Evolutionary conservation across 176 grass and related monocot genomes (phyloP), one percentile per base, ranked within the genome.

Genomic region (Typha latifolia): DNA sequence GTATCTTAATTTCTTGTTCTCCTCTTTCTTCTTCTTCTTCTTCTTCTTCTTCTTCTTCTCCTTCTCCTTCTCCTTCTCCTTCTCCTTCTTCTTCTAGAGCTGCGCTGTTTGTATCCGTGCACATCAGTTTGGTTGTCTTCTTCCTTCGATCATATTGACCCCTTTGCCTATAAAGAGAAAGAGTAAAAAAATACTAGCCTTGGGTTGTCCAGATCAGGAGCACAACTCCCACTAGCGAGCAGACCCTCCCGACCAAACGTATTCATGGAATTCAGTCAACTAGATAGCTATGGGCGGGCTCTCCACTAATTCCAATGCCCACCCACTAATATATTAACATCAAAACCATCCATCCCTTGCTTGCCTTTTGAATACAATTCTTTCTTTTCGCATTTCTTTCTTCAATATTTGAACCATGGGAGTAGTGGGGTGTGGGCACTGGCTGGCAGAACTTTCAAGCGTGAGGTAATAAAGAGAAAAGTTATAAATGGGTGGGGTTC

Each of bases 51-150:
- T 5, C 53, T 59, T 11, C 53, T 22, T 11, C 53, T 59, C 4
- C 53, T 55, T 18, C 51, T 59, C 2, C 37, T 43, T 10, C 37
- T 43, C 2, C 37, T 43, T 43, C 18, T 18, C 3, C 20, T 59
- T 7, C 53, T 59, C 11, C 53, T 22, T 2, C 53, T 59, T 21
- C 53, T 59, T 59, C 53, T 59, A 59, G 53, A 59, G 53, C 53
- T 59, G 16, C n/a, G 18, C 53, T 59, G 16, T 59, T 14, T 59
- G 18, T 59, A 59, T 59, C 16, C 10, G 53, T 59, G 53, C 53
- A 59, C 53, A 59, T 59, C 20, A 21, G 53, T 59, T 16, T 59
- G 11, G 53, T 59, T 57, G 53, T 57, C 53, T 57, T 57, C 53
- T 57, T 57, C 53, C n/a, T 59, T 7, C n/a, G n/a, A 59, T 59